Conservation (phyloP, 2,329 filamentous ascomycete species). For the Aureobasidium sp. region DNA sequence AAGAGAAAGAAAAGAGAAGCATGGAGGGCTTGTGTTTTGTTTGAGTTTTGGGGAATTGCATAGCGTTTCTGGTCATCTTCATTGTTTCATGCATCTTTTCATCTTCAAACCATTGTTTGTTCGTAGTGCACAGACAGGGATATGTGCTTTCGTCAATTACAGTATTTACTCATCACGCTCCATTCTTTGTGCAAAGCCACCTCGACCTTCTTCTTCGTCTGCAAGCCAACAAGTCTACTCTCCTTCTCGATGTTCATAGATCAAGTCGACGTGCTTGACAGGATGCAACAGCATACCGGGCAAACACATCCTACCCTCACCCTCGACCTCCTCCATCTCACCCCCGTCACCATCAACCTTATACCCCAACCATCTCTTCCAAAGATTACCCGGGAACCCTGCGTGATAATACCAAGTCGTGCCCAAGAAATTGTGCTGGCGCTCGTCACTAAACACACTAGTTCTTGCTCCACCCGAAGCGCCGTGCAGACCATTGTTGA, state of each 20-base stretch:
- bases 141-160: neutral
- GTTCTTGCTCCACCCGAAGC: constrained; percentile 43
- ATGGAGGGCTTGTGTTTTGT: neutral
- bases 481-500: constrained; percentile 50
- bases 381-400: constrained; percentile 47
- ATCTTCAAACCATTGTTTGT: neutral
- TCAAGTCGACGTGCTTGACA: constrained; percentile 44
- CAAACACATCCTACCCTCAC: constrained; percentile 45
- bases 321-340: constrained; percentile 36
- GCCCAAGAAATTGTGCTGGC: constrained; percentile 48
- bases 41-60: neutral
- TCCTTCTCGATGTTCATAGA: constrained; percentile 34
- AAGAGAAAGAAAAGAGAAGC: neutral
- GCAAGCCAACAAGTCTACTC: neutral
- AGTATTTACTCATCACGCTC: neutral
- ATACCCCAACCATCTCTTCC: constrained; percentile 50
- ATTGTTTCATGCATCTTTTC: neutral
- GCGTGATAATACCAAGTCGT: constrained; percentile 50
- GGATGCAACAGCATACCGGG: constrained; percentile 44
- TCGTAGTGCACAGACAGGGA: no score
- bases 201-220: neutral
- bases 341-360: constrained; percentile 47
- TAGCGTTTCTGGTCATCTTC: neutral
- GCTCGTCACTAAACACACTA: constrained; percentile 43
- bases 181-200: neutral